These are phyloP conservation scores for Syncephalis plumigaleata DNA, from an alignment of 371 early-diverging fungal species.

Conservation along the genomic window DNA sequence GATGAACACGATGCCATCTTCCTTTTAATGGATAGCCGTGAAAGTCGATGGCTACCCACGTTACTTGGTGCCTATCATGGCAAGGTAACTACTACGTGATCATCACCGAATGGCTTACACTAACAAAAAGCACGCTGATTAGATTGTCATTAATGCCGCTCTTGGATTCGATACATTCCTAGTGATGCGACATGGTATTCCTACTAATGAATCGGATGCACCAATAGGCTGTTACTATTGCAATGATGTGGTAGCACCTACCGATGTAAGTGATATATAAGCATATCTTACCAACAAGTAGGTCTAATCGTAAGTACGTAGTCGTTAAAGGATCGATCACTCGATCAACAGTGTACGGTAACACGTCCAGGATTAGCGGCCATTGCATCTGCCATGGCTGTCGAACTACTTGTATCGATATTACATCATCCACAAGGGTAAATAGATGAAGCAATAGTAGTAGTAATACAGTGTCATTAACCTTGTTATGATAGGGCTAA, in stretches of 20 bases:
- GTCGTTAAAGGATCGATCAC: constrained; percentile 82
- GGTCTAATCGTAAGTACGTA: constrained; percentile 9
- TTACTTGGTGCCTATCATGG: constrained; percentile 43
- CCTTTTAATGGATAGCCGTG: constrained; percentile 84
- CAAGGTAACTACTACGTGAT: too few species aligned
- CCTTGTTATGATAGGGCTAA: constrained; percentile 9
- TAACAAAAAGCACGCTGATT: not conserved
- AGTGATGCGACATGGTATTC: constrained; percentile 90
- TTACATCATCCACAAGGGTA: constrained; percentile 72
- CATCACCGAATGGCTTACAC: too few species aligned
- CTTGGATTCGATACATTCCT: constrained; percentile 90
- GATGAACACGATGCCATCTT: constrained; percentile 68
- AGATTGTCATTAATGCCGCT: constrained; percentile 80
- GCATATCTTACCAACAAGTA: not conserved
- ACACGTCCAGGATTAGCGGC: constrained; percentile 87
- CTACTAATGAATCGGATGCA: constrained; percentile 7
- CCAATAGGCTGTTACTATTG: constrained; percentile 88
- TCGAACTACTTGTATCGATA: constrained; percentile 77
- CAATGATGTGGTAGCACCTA: constrained; percentile 87
- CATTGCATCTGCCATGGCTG: constrained; percentile 69
- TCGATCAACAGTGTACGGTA: constrained; percentile 96
- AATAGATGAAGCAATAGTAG: not conserved
- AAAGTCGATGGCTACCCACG: constrained; percentile 91
- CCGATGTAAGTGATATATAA: constrained; percentile 39
- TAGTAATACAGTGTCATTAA: not conserved